Evolutionary conservation across 2,329 filamentous ascomycete species (phyloP).

Genomic region (Talaromyces verruculosus): DNA sequence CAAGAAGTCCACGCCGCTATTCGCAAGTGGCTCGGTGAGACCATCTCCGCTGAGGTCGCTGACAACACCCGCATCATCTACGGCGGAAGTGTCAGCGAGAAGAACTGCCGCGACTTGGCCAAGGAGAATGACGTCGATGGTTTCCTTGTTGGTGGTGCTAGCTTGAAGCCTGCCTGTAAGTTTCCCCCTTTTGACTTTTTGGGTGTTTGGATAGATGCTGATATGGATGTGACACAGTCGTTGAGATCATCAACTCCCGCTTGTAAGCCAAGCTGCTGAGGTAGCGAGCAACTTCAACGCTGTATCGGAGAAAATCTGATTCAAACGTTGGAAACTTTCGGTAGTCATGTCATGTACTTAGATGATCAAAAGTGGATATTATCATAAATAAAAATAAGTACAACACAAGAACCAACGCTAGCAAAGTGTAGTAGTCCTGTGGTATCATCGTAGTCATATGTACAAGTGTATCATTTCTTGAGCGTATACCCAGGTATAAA

Average conservation of each 20-base stretch:
- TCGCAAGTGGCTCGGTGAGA: constrained; percentile 76
- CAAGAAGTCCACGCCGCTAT: constrained; percentile 93
- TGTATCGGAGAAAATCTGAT: not conserved
- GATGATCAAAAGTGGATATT: constrained; percentile 11
- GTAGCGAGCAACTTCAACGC: not conserved
- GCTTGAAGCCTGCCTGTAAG: constrained; percentile 93
- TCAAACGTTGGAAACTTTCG: not conserved
- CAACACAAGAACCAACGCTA: not conserved
- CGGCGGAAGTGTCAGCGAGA: constrained; percentile 93
- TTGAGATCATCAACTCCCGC: constrained; percentile 68
- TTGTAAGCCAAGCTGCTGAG: constrained; percentile 35
- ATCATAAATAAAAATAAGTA: constrained; percentile 15
- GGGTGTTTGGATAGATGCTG: not conserved
- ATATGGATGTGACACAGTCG: constrained; percentile 44
- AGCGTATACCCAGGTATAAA: not conserved
- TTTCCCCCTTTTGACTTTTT: constrained; percentile 17
- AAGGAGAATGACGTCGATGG: constrained; percentile 96
- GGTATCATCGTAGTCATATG: constrained; percentile 11
- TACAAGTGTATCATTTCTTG: constrained; percentile 8
- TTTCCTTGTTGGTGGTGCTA: constrained; percentile 94
- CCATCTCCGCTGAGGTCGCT: constrained; percentile 73
- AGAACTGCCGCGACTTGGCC: constrained; percentile 92
- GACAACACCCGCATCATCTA: constrained; percentile 93
- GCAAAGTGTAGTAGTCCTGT: not conserved
- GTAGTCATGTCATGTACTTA: constrained; percentile 8